Percentiles rank a stretch among this genome's conserved stretches.
Evolutionary conservation across 805 yeast genomes (phyloP).

Genomic region (Starmera quercuum): DNA sequence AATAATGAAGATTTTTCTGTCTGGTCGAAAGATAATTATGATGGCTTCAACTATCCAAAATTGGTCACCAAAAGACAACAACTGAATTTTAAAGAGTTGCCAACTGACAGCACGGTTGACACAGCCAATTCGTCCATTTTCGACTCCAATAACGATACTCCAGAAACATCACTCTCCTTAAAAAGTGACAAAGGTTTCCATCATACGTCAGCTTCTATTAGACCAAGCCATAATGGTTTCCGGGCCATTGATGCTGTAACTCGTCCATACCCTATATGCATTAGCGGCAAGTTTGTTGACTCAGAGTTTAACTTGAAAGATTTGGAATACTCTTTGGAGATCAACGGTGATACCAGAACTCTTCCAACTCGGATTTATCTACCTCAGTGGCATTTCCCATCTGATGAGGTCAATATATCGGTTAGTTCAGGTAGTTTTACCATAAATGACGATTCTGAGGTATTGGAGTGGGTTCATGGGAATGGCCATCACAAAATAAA

Average conservation of each 20-base stretch:
- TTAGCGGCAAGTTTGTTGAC: constrained; percentile 47
- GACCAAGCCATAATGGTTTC: constrained; percentile 41
- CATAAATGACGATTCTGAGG: constrained; percentile 42
- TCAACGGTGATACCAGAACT: constrained; percentile 24
- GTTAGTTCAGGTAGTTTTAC: constrained; percentile 51
- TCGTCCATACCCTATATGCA: constrained; percentile 67
- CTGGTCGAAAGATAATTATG: constrained; percentile 52
- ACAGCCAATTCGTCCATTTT: not conserved
- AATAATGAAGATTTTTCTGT: constrained; percentile 90
- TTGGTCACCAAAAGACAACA: not conserved
- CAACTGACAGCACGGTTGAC: not conserved
- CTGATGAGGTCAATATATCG: constrained; percentile 37
- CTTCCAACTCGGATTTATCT: constrained; percentile 55
- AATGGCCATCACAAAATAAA: constrained; percentile 29
- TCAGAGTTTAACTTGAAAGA: constrained; percentile 53
- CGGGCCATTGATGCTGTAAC: constrained; percentile 70
- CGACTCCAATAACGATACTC: constrained; percentile 6
- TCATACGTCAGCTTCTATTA: not conserved
- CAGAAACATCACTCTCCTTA: not conserved
- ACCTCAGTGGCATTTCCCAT: constrained; percentile 66
- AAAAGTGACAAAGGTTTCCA: not conserved
- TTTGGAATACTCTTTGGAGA: constrained; percentile 38
- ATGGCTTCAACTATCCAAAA: constrained; percentile 1
- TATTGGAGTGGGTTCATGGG: constrained; percentile 67
- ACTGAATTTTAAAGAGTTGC: not conserved